Evolutionary conservation across 768 basidiomycete species (phyloP).

Genomic region (Candolleomyces eurysporus): DNA sequence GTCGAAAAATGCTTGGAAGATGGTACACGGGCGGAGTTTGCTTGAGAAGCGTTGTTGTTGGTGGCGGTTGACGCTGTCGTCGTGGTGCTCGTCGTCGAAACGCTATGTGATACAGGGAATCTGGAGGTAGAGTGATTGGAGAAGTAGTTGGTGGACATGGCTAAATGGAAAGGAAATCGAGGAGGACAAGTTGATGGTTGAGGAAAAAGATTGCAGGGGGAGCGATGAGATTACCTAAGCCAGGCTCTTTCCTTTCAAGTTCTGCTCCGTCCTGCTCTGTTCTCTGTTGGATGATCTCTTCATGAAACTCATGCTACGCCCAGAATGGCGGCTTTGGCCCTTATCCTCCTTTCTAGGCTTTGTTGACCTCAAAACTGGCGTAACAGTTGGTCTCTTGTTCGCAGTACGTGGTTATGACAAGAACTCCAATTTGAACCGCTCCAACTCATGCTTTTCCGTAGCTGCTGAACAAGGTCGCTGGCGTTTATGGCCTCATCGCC

Average conservation of each 20-base stretch:
- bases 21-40: conserved; percentile 26
- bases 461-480: conserved; percentile 98
- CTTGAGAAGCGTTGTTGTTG: conserved; percentile 34
- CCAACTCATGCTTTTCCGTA: conserved; percentile 21
- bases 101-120: conserved; percentile 36
- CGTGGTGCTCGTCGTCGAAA: conserved; percentile 8
- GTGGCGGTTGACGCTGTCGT: conserved; percentile 24
- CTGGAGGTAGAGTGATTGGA: conserved; percentile 79
- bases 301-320: conserved; percentile 82
- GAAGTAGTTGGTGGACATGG: conserved; percentile 61
- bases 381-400: conserved; percentile 84
- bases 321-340: conserved; percentile 82
- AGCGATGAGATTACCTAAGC: conserved; percentile 26
- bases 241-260: conserved; percentile 11
- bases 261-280: conserved; percentile 10
- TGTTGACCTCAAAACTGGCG: conserved; percentile 93
- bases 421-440: background rate
- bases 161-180: background rate
- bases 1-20: conserved; percentile 74
- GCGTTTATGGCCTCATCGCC: conserved; percentile 93
- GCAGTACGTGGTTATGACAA: conserved; percentile 53
- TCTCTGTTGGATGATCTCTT: conserved; percentile 11
- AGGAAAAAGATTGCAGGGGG: conserved; percentile 15
- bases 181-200: conserved; percentile 2
- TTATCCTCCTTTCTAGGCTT: conserved; percentile 80